phyloP scores from a whole-genome alignment of 306 rosid genomes.

The Amphicarpaea edgeworthii region DNA sequence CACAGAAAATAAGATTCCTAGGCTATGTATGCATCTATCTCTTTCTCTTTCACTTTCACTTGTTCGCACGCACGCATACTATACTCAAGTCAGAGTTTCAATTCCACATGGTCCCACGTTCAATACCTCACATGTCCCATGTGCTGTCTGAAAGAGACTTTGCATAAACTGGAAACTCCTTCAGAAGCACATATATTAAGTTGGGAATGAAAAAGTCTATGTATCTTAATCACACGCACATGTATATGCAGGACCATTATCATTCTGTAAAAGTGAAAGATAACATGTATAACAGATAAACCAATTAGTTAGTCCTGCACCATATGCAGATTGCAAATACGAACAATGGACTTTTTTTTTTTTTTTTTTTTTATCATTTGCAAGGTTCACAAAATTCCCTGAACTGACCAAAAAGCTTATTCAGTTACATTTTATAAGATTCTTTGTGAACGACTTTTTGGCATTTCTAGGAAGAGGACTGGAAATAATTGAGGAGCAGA shows the following conservation, averaged over 20 bases:
- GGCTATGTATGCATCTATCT: slow-evolving; percentile 11
- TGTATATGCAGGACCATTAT: slow-evolving; percentile 54
- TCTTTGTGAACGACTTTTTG: slow-evolving; percentile 15
- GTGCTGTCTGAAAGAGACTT: slow-evolving; percentile 65
- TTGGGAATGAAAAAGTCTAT: slow-evolving; percentile 44
- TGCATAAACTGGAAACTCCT: slow-evolving; percentile 48
- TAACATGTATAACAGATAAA: slow-evolving; percentile 36
- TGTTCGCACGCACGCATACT: background rate
- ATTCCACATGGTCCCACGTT: slow-evolving; percentile 62
- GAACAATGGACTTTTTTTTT: slow-evolving; percentile 16
- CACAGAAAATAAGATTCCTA: slow-evolving; percentile 48
- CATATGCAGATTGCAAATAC: slow-evolving; percentile 16
- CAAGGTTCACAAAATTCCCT: slow-evolving; percentile 23
- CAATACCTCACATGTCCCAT: slow-evolving; percentile 55
- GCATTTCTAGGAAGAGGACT: background rate
- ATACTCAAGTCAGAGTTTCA: slow-evolving; percentile 34
- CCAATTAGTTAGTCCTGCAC: background rate
- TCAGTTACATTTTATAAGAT: background rate
- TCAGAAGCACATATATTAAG: slow-evolving; percentile 42
- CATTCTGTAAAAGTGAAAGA: slow-evolving; percentile 10
- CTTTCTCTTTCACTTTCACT: slow-evolving; percentile 13
- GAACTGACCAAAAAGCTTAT: background rate
- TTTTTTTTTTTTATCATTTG: slow-evolving; percentile 18
- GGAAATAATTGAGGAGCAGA: slow-evolving; percentile 8
- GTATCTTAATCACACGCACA: slow-evolving; percentile 51